Percentiles rank a stretch among this genome's conserved stretches.
Evolutionary conservation across 306 rosid species (phyloP).

Genomic region (Vigna radiata): DNA sequence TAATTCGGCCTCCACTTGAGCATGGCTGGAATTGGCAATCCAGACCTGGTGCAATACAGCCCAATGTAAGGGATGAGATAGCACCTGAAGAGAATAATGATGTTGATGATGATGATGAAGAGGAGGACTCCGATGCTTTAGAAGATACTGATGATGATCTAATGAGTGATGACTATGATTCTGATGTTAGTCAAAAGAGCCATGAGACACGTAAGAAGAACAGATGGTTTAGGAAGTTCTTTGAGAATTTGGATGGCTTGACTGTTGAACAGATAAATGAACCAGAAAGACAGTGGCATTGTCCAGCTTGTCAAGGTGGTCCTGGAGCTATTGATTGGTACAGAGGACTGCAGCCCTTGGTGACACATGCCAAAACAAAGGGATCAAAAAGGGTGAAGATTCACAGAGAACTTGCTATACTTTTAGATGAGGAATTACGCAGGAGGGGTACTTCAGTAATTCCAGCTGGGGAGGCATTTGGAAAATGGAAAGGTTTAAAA

Average conservation of each 20-base stretch:
- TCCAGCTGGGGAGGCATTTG: slow-evolving; percentile 78
- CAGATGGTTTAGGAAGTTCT: slow-evolving; percentile 67
- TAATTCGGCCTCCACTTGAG: slow-evolving; percentile 68
- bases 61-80: slow-evolving; percentile 41
- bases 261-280: slow-evolving; percentile 60
- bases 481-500: slow-evolving; percentile 81
- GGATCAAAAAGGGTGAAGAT: slow-evolving; percentile 75
- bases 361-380: slow-evolving; percentile 87
- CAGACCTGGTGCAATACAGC: slow-evolving; percentile 52
- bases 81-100: slow-evolving; percentile 42
- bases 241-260: slow-evolving; percentile 63
- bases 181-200: slow-evolving; percentile 75
- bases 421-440: slow-evolving; percentile 80
- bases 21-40: slow-evolving; percentile 91
- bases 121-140: slow-evolving; percentile 51
- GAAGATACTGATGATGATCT: slow-evolving; percentile 77
- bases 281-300: slow-evolving; percentile 90
- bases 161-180: slow-evolving; percentile 70
- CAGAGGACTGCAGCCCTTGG: slow-evolving; percentile 81
- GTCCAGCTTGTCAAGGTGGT: slow-evolving; percentile 86
- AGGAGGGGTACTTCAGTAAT: slow-evolving; percentile 71
- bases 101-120: slow-evolving; percentile 30
- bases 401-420: slow-evolving; percentile 76
- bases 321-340: slow-evolving; percentile 96
- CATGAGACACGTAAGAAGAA: slow-evolving; percentile 66